These are phyloP conservation scores for Allium fistulosum DNA, from an alignment of 106 monocot species.

Conservation along the genomic window DNA sequence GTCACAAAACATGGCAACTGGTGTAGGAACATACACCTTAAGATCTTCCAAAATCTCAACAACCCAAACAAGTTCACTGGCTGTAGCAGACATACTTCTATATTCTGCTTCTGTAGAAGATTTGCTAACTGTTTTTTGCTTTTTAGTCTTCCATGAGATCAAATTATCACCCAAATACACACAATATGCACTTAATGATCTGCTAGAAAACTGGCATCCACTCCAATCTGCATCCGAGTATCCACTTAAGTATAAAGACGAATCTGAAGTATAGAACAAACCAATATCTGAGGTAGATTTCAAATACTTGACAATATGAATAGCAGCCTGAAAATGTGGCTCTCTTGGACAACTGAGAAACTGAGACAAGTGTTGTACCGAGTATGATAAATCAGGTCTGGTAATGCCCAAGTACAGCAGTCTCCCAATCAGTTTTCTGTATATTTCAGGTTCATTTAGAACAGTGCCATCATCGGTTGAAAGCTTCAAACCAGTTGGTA, in stretches of 20 bases:
- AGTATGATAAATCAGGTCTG: neutral
- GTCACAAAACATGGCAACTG: neutral
- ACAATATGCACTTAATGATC: neutral
- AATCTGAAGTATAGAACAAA: neutral
- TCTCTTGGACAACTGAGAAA: neutral
- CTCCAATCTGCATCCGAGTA: neutral
- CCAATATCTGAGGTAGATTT: neutral
- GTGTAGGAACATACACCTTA: neutral
- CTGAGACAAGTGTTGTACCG: neutral
- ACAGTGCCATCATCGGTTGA: too few relatives aligned
- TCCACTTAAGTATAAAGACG: neutral
- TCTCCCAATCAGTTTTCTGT: neutral
- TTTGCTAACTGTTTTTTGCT: neutral
- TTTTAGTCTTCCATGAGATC: neutral
- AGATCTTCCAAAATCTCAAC: neutral
- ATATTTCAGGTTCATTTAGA: neutral
- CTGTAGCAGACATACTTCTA: neutral
- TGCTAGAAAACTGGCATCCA: neutral
- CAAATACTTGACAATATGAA: neutral
- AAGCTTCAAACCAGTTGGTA: neutral
- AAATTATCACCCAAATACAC: neutral
- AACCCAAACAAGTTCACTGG: neutral
- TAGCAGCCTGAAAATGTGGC: neutral
- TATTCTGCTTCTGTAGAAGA: neutral
- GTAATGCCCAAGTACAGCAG: neutral